phyloP scores from a whole-genome alignment of 2,329 filamentous ascomycete species.

The Penicillium sp. region DNA sequence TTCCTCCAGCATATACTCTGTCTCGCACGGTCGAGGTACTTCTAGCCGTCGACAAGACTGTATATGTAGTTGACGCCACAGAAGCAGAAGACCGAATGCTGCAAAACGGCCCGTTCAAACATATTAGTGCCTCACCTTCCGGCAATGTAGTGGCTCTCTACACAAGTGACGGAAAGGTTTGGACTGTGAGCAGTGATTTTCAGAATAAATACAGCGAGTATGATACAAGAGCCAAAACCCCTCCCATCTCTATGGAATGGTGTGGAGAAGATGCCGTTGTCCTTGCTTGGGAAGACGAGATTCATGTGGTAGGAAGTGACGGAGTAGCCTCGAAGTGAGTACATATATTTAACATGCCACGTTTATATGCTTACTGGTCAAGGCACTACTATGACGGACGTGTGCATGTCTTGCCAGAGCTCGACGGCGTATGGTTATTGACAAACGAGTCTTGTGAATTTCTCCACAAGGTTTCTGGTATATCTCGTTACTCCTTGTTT shows the following conservation, averaged over 20 bases:
- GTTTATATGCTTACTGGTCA: not conserved
- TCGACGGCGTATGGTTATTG: slow-evolving; percentile 83
- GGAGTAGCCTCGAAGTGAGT: slow-evolving; percentile 63
- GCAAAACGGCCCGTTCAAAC: slow-evolving; percentile 86
- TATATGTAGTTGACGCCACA: slow-evolving; percentile 80
- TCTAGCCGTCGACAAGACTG: slow-evolving; percentile 75
- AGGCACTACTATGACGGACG: slow-evolving; percentile 87
- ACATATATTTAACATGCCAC: not conserved
- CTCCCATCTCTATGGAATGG: slow-evolving; percentile 87
- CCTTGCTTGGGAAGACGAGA: slow-evolving; percentile 95
- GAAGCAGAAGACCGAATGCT: slow-evolving; percentile 89
- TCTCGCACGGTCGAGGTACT: slow-evolving; percentile 92
- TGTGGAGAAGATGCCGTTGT: slow-evolving; percentile 92
- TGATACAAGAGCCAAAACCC: slow-evolving; percentile 77
- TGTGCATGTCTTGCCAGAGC: slow-evolving; percentile 82
- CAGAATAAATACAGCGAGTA: slow-evolving; percentile 90
- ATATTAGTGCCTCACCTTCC: slow-evolving; percentile 87
- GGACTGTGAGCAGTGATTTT: slow-evolving; percentile 94
- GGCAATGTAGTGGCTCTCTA: slow-evolving; percentile 86
- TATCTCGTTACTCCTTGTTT: slow-evolving; percentile 13
- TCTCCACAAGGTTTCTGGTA: slow-evolving; percentile 79
- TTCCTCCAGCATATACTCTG: slow-evolving; percentile 81
- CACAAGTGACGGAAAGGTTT: slow-evolving; percentile 76
- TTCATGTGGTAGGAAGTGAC: slow-evolving; percentile 85
- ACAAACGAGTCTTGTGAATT: slow-evolving; percentile 97